phyloP scores from a whole-genome alignment of 345 rosid genomes.

The Mercurialis annua region DNA sequence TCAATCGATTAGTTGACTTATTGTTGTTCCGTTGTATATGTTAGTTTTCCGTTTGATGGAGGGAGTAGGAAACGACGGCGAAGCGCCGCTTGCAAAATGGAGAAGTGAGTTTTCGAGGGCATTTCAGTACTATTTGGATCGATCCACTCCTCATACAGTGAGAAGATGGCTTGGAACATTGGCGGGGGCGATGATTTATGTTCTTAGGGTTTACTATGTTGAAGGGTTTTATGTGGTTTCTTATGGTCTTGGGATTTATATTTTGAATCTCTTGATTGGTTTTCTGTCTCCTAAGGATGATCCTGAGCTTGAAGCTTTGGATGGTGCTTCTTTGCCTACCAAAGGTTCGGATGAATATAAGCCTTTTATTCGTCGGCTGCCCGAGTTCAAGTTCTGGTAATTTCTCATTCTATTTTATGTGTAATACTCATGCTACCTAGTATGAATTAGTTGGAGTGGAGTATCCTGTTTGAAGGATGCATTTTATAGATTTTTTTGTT shows the following conservation, averaged over 20 bases:
- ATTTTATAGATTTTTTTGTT: too few species aligned
- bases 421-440: not conserved
- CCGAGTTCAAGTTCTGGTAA: slow-evolving; percentile 81
- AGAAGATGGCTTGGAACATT: slow-evolving; percentile 70
- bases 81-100: slow-evolving; percentile 38
- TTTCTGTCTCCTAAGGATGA: slow-evolving; percentile 74
- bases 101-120: slow-evolving; percentile 43
- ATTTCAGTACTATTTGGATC: slow-evolving; percentile 47
- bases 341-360: slow-evolving; percentile 55
- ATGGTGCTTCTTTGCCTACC: slow-evolving; percentile 44
- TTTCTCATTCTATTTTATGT: not conserved
- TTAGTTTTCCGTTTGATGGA: slow-evolving; percentile 19
- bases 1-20: too few species aligned
- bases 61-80: slow-evolving; percentile 30
- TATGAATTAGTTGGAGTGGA: too few species aligned
- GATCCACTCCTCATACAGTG: slow-evolving; percentile 41
- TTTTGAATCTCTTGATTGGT: slow-evolving; percentile 71
- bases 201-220: slow-evolving; percentile 48
- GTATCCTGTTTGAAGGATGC: too few species aligned
- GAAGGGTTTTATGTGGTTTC: slow-evolving; percentile 61
- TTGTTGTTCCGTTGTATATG: too few species aligned
- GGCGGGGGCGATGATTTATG: slow-evolving; percentile 43
- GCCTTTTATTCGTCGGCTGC: slow-evolving; percentile 76
- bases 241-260: slow-evolving; percentile 67
- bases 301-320: slow-evolving; percentile 61